Base-by-base conservation (phyloP, 2,329 filamentous ascomycete species). In the Diaporthe velutina region DNA sequence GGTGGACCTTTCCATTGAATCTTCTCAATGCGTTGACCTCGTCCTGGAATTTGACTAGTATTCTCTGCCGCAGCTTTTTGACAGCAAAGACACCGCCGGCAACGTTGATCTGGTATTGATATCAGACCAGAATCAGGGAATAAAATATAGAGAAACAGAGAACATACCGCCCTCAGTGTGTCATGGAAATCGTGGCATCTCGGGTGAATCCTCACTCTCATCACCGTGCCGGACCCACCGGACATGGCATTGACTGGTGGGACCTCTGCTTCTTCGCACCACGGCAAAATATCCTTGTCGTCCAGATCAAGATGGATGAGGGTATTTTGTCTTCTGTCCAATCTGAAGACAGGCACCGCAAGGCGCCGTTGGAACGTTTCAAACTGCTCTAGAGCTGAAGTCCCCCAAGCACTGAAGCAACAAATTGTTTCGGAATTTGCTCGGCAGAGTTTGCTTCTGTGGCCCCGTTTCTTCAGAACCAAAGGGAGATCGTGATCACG, bases 101-200 rank as follows among this genome's bases (percentile, higher is more conserved):
- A n/a, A 74, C 72, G 40, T 74, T 64, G 55, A 74, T 74, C 72
- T 74, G n/a, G 0, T 3, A 42, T 3, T 8, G 5, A 28, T n/a
- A 38, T n/a, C 1, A 33, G 38, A n/a, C 3, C 13, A 10, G 1
- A 0, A 3, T n/a, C 13, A 22, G n/a, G 19, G 19, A 33, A 4
- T n/a, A n/a, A 1, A 8, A 2, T 0, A 12, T 0, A n/a, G 5
- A 33, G 15, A 42, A 5, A 9, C 4, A 30, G 5, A 33, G 25
- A 1, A 22, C 72, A 28, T 70, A 61, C 72, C 25, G 64, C 57
- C 12, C 25, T 52, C 12, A 74, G 9, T 30, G 45, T 48, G 22
- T 70, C 33, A n/a, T 61, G 54, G 7, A 74, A 74, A 2, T 60
- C 3, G 3, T 74, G 72, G 8, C 72, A 74, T 8, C 28, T 6